Evolutionary conservation across 345 rosid species (phyloP).

Genomic region (Arabidopsis suecica): DNA sequence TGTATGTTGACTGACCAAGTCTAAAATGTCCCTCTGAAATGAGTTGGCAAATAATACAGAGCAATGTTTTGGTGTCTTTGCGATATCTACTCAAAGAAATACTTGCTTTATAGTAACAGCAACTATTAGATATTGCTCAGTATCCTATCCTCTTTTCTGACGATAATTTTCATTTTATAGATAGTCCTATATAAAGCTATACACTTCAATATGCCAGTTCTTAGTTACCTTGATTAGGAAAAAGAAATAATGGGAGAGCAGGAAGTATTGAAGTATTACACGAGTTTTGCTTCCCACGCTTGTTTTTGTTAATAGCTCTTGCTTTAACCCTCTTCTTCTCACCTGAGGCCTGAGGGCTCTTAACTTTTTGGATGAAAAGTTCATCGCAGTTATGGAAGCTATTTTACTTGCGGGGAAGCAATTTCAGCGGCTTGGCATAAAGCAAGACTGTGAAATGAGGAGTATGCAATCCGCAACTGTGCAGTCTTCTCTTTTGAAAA

Average conservation of each 20-base stretch:
- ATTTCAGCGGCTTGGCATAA: constrained; percentile 64
- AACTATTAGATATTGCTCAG: constrained; percentile 2
- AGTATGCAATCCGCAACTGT: constrained; percentile 42
- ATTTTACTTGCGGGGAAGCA: constrained; percentile 75
- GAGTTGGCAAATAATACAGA: not conserved
- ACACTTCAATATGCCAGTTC: not conserved
- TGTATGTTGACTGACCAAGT: constrained; percentile 17
- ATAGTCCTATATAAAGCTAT: constrained; percentile 24
- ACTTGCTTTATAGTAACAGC: not conserved
- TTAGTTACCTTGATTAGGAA: constrained; percentile 16
- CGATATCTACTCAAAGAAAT: constrained; percentile 2
- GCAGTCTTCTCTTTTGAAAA: constrained; percentile 63
- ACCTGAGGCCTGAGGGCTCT: constrained; percentile 36
- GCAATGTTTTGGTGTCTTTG: not conserved
- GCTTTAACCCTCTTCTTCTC: constrained; percentile 16
- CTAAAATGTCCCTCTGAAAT: constrained; percentile 13
- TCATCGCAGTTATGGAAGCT: constrained; percentile 85
- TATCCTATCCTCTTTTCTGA: constrained; percentile 22
- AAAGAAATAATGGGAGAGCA: not conserved
- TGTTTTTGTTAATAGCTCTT: constrained; percentile 13
- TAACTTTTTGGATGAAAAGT: constrained; percentile 60
- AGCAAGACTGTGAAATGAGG: constrained; percentile 47
- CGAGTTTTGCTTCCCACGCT: not conserved
- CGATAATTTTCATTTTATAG: constrained; percentile 18
- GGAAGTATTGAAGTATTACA: not conserved